These are phyloP conservation scores for Plasmodium blacklocki DNA, from an alignment of 169 alveolate species.

Conservation along the genomic window DNA sequence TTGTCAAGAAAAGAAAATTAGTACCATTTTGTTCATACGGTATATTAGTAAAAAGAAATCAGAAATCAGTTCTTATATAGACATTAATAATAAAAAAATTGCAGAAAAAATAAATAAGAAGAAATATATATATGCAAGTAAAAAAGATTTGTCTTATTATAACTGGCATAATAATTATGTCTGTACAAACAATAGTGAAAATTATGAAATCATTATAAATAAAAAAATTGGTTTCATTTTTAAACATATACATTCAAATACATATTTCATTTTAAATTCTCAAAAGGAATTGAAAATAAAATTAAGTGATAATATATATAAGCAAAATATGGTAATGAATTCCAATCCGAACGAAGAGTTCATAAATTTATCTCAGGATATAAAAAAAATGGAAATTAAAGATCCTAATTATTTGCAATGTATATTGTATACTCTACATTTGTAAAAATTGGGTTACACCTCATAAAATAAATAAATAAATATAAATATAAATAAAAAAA, in stretches of 20 bases:
- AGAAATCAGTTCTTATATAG: conserved; percentile 71
- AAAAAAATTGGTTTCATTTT: conserved; percentile 58
- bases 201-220: conserved; percentile 45
- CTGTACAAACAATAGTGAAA: conserved; percentile 58
- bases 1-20: conserved; percentile 47
- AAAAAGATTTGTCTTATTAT: conserved; percentile 54
- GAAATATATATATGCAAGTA: conserved; percentile 60
- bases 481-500: no score
- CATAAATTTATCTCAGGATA: conserved; percentile 24
- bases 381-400: conserved; percentile 31
- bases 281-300: conserved; percentile 20
- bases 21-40: conserved; percentile 64
- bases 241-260: conserved; percentile 30
- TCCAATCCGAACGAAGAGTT: conserved; percentile 6
- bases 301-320: conserved; percentile 40
- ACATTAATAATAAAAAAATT: conserved; percentile 28
- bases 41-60: conserved; percentile 44
- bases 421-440: conserved; percentile 27
- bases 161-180: conserved; percentile 70
- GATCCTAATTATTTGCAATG: conserved; percentile 62
- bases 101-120: conserved; percentile 43
- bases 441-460: conserved; percentile 2
- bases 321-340: not conserved
- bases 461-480: no score
- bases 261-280: conserved; percentile 46